Evolutionary conservation across 2,329 filamentous ascomycete species (phyloP).

Genomic region (Emergomyces africanus): DNA sequence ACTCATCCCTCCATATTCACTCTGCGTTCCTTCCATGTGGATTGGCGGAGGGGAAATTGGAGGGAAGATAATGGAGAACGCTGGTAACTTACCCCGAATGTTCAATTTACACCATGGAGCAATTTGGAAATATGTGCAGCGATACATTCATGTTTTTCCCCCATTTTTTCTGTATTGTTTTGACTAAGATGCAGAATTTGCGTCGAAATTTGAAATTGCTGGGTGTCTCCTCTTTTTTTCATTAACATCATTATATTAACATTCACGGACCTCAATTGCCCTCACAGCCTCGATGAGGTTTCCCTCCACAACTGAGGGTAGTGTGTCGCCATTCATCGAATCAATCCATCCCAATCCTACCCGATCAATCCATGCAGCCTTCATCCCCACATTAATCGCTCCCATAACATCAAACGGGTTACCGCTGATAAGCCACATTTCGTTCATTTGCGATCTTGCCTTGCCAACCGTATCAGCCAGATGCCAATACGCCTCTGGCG

Average conservation of each 20-base stretch:
- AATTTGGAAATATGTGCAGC: constrained; percentile 36
- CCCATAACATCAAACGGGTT: constrained; percentile 65
- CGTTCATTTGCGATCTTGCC: constrained; percentile 27
- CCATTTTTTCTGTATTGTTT: background rate
- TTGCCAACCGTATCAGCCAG: constrained; percentile 41
- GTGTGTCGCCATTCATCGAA: constrained; percentile 36
- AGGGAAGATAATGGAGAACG: constrained; percentile 26
- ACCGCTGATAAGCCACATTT: constrained; percentile 56
- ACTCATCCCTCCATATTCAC: constrained; percentile 37
- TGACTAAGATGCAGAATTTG: background rate
- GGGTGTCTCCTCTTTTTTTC: background rate
- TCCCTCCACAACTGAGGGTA: constrained; percentile 42
- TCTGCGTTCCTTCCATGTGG: constrained; percentile 28
- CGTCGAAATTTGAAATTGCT: background rate
- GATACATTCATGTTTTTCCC: constrained; percentile 20
- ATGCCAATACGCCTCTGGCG: constrained; percentile 48
- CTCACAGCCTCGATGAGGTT: constrained; percentile 47
- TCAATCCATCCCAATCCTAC: constrained; percentile 53
- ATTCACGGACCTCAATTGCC: constrained; percentile 16
- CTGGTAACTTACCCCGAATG: constrained; percentile 34
- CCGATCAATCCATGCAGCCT: constrained; percentile 56
- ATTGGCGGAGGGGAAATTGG: constrained; percentile 35
- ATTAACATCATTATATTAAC: too few relatives aligned
- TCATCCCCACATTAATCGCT: constrained; percentile 47
- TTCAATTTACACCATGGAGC: constrained; percentile 29